Conservation (phyloP, 345 rosid genomes). For the Aquilaria malaccensis region DNA sequence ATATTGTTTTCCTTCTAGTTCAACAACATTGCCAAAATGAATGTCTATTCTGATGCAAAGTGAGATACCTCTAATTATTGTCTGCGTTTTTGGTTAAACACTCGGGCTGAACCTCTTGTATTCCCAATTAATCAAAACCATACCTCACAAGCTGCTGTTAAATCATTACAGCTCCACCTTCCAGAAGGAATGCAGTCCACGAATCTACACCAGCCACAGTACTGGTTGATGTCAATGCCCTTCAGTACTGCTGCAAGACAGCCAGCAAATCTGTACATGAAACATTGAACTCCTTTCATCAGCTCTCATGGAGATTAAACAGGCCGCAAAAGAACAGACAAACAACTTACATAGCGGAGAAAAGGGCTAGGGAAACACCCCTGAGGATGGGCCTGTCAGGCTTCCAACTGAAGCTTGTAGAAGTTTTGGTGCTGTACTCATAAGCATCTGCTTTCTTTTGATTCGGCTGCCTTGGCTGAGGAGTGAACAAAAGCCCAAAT, state of each 20-base stretch:
- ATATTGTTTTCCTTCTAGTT: too few relatives aligned
- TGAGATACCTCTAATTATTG: too few relatives aligned
- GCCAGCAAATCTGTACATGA: constrained; percentile 38
- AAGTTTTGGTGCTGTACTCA: constrained; percentile 35
- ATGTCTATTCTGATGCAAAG: too few relatives aligned
- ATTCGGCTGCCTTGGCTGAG: constrained; percentile 36
- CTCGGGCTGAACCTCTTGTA: too few relatives aligned
- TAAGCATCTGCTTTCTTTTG: constrained; percentile 41
- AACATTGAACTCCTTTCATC: constrained; percentile 3
- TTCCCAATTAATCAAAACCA: background rate
- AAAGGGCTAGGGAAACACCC: constrained; percentile 46
- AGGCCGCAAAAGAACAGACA: background rate
- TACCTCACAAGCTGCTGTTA: constrained; percentile 67
- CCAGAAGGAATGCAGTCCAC: constrained; percentile 57
- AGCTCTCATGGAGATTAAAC: constrained; percentile 2
- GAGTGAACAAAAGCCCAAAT: constrained; percentile 51
- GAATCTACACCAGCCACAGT: constrained; percentile 69
- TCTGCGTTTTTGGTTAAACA: too few relatives aligned
- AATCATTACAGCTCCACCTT: constrained; percentile 72
- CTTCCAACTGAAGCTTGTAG: constrained; percentile 43
- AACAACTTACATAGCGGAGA: constrained; percentile 48
- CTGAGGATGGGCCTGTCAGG: constrained; percentile 66
- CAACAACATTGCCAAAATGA: too few relatives aligned
- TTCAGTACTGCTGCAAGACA: constrained; percentile 34
- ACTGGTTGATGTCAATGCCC: constrained; percentile 49